Evolutionary conservation across 306 rosid species (phyloP).

Genomic region (Sindora glabra): DNA sequence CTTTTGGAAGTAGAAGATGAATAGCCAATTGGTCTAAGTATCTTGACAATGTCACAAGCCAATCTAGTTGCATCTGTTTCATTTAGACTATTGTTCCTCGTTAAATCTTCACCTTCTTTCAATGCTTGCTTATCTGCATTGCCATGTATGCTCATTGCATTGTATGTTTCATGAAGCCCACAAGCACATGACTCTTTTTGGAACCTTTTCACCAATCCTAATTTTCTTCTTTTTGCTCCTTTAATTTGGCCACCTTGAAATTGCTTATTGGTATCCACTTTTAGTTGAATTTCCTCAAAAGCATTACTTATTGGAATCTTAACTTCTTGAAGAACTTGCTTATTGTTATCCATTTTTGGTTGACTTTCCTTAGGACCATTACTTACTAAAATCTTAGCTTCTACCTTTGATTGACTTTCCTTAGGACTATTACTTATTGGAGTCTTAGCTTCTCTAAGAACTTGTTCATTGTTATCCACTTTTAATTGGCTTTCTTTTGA

Average conservation of each 20-base stretch:
- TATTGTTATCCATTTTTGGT: too few relatives aligned
- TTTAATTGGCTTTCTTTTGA: too few relatives aligned
- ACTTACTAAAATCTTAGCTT: too few relatives aligned
- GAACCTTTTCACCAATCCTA: slow-evolving; percentile 81
- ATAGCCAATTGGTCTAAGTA: slow-evolving; percentile 64
- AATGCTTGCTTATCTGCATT: slow-evolving; percentile 15
- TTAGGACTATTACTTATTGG: too few relatives aligned
- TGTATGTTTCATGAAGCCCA: slow-evolving; percentile 31
- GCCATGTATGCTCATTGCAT: slow-evolving; percentile 18
- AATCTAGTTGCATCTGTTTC: slow-evolving; percentile 28
- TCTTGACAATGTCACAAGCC: slow-evolving; percentile 45
- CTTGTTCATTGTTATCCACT: too few relatives aligned
- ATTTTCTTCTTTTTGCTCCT: slow-evolving; percentile 76
- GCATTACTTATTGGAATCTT: too few relatives aligned
- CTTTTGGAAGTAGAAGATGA: slow-evolving; percentile 38
- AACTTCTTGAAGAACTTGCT: too few relatives aligned
- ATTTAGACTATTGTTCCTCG: slow-evolving; percentile 24
- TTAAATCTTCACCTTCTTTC: slow-evolving; percentile 24
- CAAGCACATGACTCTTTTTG: slow-evolving; percentile 35
- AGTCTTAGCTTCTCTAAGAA: too few relatives aligned
- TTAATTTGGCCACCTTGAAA: slow-evolving; percentile 38
- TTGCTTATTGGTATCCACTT: too few relatives aligned
- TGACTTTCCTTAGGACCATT: too few relatives aligned
- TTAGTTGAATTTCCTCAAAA: too few relatives aligned
- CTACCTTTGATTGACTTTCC: too few relatives aligned